Evolutionary conservation across 164 flowering plant species (phyloP), one percentile per base, ranked within the genome.

Genomic region (Vitis rupestris): DNA sequence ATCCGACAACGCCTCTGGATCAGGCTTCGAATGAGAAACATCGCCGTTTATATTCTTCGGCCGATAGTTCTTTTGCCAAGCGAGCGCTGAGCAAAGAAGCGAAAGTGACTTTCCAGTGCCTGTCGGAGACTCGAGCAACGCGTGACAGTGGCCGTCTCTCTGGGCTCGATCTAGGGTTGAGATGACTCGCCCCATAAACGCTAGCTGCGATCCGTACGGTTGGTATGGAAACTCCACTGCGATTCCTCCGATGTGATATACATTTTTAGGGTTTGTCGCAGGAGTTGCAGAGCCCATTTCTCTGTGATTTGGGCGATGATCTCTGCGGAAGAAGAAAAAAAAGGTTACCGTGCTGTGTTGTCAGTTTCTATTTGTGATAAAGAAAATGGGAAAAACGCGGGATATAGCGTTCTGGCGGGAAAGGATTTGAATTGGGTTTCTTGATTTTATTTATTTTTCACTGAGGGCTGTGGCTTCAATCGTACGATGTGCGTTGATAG

Each of bases 51-150:
- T 68, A 74, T 75, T 75, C 84, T 81, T 90, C 29, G 73, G 14
- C 27, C 68, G 70, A n/a, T 59, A 73, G 63, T 81, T 76, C 71
- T 80, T 86, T 69, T 96, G 99, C 99, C 98, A 96, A 7, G 99
- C 95, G 57, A 96, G 89, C 31, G 86, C 67, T 5, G 98, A 93
- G 81, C 97, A 93, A n/a, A 95, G 96, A 49, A 95, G 94, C 31
- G 98, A 96, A 3, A 96, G 91, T 2, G 98, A 84, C 58, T 96
- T 95, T 0, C 98, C 99, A 3, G 99, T 96, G 9, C 99, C 99
- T 10, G 98, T 96, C 7, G 99, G 99, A 0, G 98, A 91, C 70
- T 96, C 99, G 65, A 96, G 95, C 74, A 96, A 74, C 4, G 98
- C 98, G 75, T 96, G 96, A 71, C 88, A 93, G 69, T 83, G 97